Conservation (phyloP, 257 asterid species). For the Solanum bulbocastanum region DNA sequence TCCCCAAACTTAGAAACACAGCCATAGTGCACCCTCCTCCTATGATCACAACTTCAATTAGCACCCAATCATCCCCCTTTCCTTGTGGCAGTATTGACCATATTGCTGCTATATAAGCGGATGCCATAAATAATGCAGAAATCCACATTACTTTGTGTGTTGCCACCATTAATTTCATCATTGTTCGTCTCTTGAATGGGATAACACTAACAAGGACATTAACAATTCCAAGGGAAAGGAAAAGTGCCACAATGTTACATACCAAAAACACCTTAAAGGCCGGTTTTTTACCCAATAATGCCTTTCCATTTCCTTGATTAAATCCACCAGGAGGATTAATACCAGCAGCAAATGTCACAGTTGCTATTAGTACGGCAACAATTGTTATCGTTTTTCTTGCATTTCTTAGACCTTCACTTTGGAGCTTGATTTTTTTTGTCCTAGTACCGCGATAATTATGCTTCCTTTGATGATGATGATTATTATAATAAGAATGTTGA, state of each 20-base stretch:
- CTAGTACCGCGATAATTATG: neutral
- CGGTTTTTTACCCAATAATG: conserved; percentile 2
- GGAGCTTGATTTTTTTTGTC: conserved; percentile 24
- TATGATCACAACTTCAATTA: conserved; percentile 14
- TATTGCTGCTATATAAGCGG: conserved; percentile 35
- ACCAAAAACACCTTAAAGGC: conserved; percentile 34
- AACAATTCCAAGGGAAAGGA: conserved; percentile 33
- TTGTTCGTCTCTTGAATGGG: conserved; percentile 27
- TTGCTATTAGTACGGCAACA: conserved; percentile 36
- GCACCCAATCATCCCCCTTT: conserved; percentile 16
- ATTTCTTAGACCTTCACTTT: conserved; percentile 33
- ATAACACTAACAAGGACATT: conserved; percentile 38
- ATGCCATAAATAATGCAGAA: conserved; percentile 33
- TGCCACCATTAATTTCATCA: conserved; percentile 25
- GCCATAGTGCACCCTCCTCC: conserved; percentile 34
- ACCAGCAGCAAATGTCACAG: conserved; percentile 41
- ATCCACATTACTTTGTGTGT: conserved; percentile 49
- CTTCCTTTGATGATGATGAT: neutral
- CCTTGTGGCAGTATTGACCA: conserved; percentile 40
- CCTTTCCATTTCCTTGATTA: conserved; percentile 22
- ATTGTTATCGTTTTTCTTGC: conserved; percentile 38
- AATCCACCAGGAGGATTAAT: conserved; percentile 52
- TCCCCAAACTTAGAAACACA: conserved; percentile 29
- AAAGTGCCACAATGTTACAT: conserved; percentile 36
- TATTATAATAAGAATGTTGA: neutral